phyloP scores from a whole-genome alignment of 345 rosid species.

The Populus ilicifolia region DNA sequence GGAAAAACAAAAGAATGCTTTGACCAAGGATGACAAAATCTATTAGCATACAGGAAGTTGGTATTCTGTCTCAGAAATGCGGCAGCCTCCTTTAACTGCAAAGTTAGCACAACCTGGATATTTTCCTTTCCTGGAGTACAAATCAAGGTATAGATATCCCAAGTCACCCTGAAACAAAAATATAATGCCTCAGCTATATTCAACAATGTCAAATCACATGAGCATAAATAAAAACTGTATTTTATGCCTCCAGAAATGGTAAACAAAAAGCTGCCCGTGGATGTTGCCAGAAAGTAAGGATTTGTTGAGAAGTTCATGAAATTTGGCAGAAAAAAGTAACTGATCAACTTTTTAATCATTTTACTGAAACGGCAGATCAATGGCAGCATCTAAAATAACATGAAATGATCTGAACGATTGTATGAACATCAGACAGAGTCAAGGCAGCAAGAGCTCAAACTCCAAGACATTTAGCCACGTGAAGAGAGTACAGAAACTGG shows the following conservation, averaged over 20 bases:
- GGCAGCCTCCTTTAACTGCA: constrained; percentile 82
- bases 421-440: too few species aligned
- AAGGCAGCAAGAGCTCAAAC: too few species aligned
- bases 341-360: not conserved
- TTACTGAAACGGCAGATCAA: too few species aligned
- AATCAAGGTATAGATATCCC: constrained; percentile 87
- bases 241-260: not conserved
- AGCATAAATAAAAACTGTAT: not conserved
- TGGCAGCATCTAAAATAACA: not conserved
- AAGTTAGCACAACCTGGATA: constrained; percentile 98
- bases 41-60: constrained; percentile 79
- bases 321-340: not conserved
- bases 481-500: too few species aligned
- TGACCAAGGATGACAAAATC: not conserved
- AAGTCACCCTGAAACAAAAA: constrained; percentile 72
- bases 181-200: not conserved
- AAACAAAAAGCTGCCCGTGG: not conserved
- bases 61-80: constrained; percentile 74
- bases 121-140: constrained; percentile 76
- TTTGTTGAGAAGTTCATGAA: not conserved
- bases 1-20: constrained; percentile 6
- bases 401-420: not conserved
- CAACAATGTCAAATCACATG: not conserved
- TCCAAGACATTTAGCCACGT: not conserved
- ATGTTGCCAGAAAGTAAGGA: not conserved